Evolutionary conservation across 495 filamentous ascomycete genomes (phyloP).

Genomic region (Neurospora discreta): DNA sequence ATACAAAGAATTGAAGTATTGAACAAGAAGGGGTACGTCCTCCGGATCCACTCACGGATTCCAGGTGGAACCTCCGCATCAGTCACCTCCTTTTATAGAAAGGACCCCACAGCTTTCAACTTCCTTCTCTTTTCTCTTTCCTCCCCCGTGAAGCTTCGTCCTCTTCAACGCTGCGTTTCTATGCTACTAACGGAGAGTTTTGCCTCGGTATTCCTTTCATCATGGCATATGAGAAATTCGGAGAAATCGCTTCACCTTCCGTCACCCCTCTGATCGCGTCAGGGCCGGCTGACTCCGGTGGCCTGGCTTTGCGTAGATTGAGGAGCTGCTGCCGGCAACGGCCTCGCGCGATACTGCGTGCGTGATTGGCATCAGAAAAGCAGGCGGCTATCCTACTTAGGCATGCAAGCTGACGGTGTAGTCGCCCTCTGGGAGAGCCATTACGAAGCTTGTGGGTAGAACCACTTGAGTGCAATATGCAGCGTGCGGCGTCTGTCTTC

Average conservation of each 20-base stretch:
- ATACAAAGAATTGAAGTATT: too few species aligned
- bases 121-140: neutral
- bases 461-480: slow-evolving; percentile 17
- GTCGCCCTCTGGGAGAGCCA: slow-evolving; percentile 12
- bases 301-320: neutral
- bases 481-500: slow-evolving; percentile 4
- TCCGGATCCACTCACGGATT: neutral
- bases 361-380: slow-evolving; percentile 19
- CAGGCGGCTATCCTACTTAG: slow-evolving; percentile 2
- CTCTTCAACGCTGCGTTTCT: neutral
- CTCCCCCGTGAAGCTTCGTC: neutral
- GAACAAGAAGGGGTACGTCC: too few species aligned
- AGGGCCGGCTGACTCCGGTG: neutral
- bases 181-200: neutral
- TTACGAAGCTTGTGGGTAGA: slow-evolving; percentile 16
- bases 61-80: neutral
- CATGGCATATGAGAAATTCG: neutral
- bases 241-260: neutral
- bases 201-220: neutral
- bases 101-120: neutral
- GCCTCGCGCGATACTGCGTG: slow-evolving; percentile 10
- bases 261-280: neutral
- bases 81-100: neutral
- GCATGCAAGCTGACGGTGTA: neutral
- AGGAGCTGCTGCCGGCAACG: slow-evolving; percentile 10